Percentiles rank a stretch among this genome's conserved stretches.
Conservation (phyloP, 257 asterid genomes). For the Lantana camara region DNA sequence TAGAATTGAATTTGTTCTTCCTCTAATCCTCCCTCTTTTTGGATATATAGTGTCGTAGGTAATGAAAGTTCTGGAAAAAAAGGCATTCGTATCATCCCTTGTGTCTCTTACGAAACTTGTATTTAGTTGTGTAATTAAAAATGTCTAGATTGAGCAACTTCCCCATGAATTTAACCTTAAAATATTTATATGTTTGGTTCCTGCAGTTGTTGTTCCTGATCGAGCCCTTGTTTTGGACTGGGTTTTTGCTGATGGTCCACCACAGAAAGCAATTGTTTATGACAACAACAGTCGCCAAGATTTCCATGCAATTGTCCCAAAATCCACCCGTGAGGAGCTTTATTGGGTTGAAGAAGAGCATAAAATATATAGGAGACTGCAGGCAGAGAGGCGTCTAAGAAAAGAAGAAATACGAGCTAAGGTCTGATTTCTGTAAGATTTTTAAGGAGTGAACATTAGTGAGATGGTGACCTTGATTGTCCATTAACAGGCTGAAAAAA, state of each 20-base stretch:
- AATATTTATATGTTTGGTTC: conserved; percentile 29
- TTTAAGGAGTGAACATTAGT: conserved; percentile 2
- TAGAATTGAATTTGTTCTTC: background rate
- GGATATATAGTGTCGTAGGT: background rate
- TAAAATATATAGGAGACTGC: conserved; percentile 56
- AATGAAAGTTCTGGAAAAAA: conserved; percentile 4
- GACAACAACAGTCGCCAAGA: conserved; percentile 76
- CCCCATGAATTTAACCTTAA: conserved; percentile 1
- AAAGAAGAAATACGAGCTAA: conserved; percentile 77
- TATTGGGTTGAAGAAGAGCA: conserved; percentile 88
- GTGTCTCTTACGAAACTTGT: background rate
- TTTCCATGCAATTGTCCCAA: conserved; percentile 82
- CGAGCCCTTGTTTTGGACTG: conserved; percentile 83
- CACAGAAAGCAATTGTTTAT: conserved; percentile 60
- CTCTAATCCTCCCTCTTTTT: background rate
- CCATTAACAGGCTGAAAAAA: conserved; percentile 69
- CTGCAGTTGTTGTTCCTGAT: conserved; percentile 81
- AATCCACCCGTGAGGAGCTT: conserved; percentile 50
- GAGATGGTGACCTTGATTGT: conserved; percentile 19
- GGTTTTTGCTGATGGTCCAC: conserved; percentile 98
- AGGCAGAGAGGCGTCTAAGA: conserved; percentile 67
- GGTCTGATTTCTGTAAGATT: conserved; percentile 46
- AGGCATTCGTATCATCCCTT: conserved; percentile 17
- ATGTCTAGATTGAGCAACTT: background rate
- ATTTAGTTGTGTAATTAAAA: background rate